phyloP scores from a whole-genome alignment of 352 stramenopile species.

The Phytophthora hybrid region DNA sequence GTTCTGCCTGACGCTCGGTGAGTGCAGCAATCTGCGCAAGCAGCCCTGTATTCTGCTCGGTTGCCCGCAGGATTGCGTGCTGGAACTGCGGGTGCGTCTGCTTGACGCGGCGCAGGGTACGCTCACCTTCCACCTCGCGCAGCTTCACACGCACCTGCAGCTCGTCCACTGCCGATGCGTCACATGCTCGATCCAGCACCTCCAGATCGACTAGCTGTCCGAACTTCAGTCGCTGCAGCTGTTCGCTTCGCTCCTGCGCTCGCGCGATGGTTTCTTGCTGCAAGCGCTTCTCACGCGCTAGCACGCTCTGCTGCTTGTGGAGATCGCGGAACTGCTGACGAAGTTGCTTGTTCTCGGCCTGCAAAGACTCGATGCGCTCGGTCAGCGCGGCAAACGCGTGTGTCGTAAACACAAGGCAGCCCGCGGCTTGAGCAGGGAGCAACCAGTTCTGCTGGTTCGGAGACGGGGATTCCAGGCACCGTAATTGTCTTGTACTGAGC shows the following conservation, averaged over 20 bases:
- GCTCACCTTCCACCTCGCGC: slow-evolving; percentile 80
- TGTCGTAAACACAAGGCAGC: slow-evolving; percentile 80
- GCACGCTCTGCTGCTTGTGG: slow-evolving; percentile 86
- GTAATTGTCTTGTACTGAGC: slow-evolving; percentile 79
- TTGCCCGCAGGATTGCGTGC: slow-evolving; percentile 80
- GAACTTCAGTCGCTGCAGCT: slow-evolving; percentile 88
- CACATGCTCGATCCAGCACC: slow-evolving; percentile 88
- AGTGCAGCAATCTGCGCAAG: slow-evolving; percentile 82
- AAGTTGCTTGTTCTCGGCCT: slow-evolving; percentile 85
- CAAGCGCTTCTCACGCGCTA: slow-evolving; percentile 80
- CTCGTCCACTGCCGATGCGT: slow-evolving; percentile 74
- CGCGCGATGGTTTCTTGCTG: slow-evolving; percentile 74
- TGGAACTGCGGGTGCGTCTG: slow-evolving; percentile 72
- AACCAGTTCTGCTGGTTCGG: slow-evolving; percentile 43
- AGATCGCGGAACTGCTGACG: slow-evolving; percentile 91
- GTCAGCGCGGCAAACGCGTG: slow-evolving; percentile 65
- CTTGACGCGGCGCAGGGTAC: slow-evolving; percentile 50
- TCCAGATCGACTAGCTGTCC: slow-evolving; percentile 87
- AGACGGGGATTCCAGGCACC: slow-evolving; percentile 55
- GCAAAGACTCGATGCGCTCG: slow-evolving; percentile 81
- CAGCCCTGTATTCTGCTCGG: slow-evolving; percentile 85
- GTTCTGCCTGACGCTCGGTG: slow-evolving; percentile 75
- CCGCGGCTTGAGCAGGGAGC: slow-evolving; percentile 58
- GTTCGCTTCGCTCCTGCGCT: slow-evolving; percentile 73
- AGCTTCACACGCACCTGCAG: slow-evolving; percentile 75